Evolutionary conservation across 441 rosid species (phyloP), one percentile per base, ranked within the genome.

Genomic region (Croton setiger): DNA sequence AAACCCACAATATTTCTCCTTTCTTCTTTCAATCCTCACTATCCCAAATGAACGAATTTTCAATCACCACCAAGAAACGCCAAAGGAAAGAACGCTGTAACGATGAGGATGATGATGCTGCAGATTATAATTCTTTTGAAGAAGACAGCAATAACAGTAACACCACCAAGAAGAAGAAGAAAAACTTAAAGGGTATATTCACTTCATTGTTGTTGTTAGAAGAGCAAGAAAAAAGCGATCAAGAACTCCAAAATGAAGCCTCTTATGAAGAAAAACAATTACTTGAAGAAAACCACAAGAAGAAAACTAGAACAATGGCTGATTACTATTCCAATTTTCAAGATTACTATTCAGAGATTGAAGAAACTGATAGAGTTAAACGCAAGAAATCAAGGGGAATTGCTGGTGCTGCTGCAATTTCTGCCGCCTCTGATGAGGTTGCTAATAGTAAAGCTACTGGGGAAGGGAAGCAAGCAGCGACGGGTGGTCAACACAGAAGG

Each of bases 121-220:
- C 68, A 3, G 79, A 64, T 23, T 17, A 4, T 2, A 60, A 49
- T 31, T 71, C 58, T 10, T 35, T 43, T 35, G 75, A 63, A 4
- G 61, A 45, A 9, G 73, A 69, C 44, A 67, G 63, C 60, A 78
- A 69, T 77, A 79, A 74, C 68, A 51, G 57, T 31, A 18, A 15
- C 41, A 53, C 18, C 20, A 21, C 6, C 44, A 51, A 37, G 18
- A 70, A 39, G 44, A 60, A 60, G 74, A 75, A 3, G 77, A 90
- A 82, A 71, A 82, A 79, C 18, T 74, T 88, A 51, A 87, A 83
- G 56, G 90, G 93, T 2, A 81, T 90, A 12, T 74, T 90, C 72
- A 85, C 93, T 55, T 88, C 96, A 0, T 69, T 87, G 73, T 63
- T 87, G 48, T 70, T 90, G 67, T 41, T 90, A 57, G 93, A 93